Base-by-base conservation (phyloP, 345 rosid species). In the Gossypium anomalum region DNA sequence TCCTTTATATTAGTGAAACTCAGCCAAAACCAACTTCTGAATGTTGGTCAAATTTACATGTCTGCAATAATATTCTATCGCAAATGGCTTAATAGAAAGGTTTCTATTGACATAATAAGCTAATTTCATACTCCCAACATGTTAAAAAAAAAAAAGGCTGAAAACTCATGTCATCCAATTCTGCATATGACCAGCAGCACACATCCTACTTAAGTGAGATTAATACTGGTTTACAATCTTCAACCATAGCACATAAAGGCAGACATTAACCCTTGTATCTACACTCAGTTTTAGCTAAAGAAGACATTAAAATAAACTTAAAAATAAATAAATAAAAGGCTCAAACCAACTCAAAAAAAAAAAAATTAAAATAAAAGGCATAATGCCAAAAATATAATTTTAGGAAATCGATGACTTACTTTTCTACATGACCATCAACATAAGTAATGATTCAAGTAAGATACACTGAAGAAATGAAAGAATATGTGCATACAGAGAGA, bases 391-490 rank as follows among this genome's bases (percentile, higher is more conserved):
- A 62, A 62, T 53, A 8, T 20, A 53, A 53, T 7, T 53, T 53
- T 53, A 53, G 48, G 49, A 64, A 64, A 64, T 25, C n/a, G 10
- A 51, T 51, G 25, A 20, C 73, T 69, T 52, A 27, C 15, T 25
- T 69, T 69, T 29, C 12, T 70, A 70, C 23, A 16, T 70, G 17
- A 17, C 17, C 22, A 34, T 49, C 67, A 59, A 19, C 57, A 45
- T 1, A 23, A 45, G 44, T 14, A 58, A 47, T 25, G 48, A 25
- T 69, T 49, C 59, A 68, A 68, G 29, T 27, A 69, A 67, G 12
- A 69, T 51, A 69, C 59, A 49, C 9, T 69, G 45, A 27, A 68
- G 72, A 51, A 53, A 69, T 51, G 16, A 38, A 69, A 69, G 45
- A 22, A 51, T 15, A 4, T 29, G 64, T 25, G 3, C n/a, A 43